Percentiles rank a stretch among this genome's conserved stretches.
These are phyloP conservation scores for Oryza glaberrima DNA, from an alignment of 176 grass and related monocot genomes.

Conservation along the genomic window DNA sequence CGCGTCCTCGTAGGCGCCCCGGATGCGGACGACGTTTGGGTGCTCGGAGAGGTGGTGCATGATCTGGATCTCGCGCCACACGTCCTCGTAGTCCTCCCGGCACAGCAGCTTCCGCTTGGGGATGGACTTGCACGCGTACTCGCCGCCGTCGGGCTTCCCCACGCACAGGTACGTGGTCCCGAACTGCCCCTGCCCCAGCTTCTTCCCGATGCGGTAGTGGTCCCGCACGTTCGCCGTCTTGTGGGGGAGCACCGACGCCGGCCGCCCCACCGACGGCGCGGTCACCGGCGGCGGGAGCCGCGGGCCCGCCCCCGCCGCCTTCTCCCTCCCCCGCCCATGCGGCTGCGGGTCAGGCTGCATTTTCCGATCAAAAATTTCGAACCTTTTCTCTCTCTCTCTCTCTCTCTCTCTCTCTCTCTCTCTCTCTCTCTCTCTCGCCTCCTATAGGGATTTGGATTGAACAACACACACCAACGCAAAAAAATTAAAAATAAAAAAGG, in stretches of 20 bases:
- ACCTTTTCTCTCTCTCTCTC: neutral
- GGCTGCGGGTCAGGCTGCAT: conserved; percentile 66
- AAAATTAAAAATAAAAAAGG: neutral
- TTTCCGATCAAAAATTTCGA: conserved; percentile 38
- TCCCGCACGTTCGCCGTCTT: conserved; percentile 87
- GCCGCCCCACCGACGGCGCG: conserved; percentile 38
- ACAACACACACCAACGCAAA: neutral
- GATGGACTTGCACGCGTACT: conserved; percentile 97
- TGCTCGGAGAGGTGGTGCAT: conserved; percentile 99
- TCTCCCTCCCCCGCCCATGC: conserved; percentile 45
- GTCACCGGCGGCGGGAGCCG: conserved; percentile 50
- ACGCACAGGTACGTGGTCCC: conserved; percentile 96
- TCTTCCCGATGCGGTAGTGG: conserved; percentile 92
- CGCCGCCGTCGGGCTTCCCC: conserved; percentile 60
- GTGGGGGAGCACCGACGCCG: conserved; percentile 77
- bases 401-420: too few relatives aligned
- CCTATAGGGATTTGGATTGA: conserved; percentile 29
- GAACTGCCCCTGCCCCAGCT: conserved; percentile 96
- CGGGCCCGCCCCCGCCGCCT: neutral
- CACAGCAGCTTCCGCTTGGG: conserved; percentile 96
- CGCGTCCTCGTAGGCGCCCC: conserved; percentile 79
- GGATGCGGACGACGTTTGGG: conserved; percentile 85
- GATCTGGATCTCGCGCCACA: conserved; percentile 99
- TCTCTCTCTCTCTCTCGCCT: too few relatives aligned
- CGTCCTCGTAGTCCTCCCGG: conserved; percentile 95